Percentiles rank a stretch among this genome's conserved stretches.
Evolutionary conservation across 371 early-diverging fungal genomes (phyloP).

Genomic region (Lichtheimia ornata): DNA sequence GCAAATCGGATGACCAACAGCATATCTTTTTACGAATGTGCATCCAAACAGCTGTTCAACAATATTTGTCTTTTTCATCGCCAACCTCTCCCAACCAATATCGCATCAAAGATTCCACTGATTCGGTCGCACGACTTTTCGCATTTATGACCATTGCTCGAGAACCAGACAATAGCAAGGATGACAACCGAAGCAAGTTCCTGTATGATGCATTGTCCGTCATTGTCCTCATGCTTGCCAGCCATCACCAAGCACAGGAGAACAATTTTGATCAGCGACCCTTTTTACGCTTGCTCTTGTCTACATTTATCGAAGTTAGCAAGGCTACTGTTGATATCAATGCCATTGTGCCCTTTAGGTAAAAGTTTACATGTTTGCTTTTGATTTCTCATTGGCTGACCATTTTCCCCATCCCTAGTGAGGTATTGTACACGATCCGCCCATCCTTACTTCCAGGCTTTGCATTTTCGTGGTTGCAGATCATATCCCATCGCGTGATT

Average conservation of each 20-base stretch:
- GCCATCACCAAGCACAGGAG: slow-evolving; percentile 78
- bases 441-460: slow-evolving; percentile 92
- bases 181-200: slow-evolving; percentile 59
- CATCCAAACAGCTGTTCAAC: slow-evolving; percentile 79
- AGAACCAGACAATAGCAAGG: slow-evolving; percentile 39
- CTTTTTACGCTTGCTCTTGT: slow-evolving; percentile 87
- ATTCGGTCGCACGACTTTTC: slow-evolving; percentile 80
- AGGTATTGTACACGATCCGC: slow-evolving; percentile 82
- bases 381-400: neutral
- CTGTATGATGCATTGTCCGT: slow-evolving; percentile 81
- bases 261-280: slow-evolving; percentile 88
- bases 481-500: slow-evolving; percentile 88
- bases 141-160: slow-evolving; percentile 51
- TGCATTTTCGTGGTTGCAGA: slow-evolving; percentile 92
- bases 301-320: slow-evolving; percentile 81
- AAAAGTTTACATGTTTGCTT: neutral
- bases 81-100: slow-evolving; percentile 37
- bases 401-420: slow-evolving; percentile 35
- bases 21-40: slow-evolving; percentile 87
- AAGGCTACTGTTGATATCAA: slow-evolving; percentile 40
- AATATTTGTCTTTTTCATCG: slow-evolving; percentile 58
- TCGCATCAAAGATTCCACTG: slow-evolving; percentile 70
- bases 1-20: slow-evolving; percentile 62
- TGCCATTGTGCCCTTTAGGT: slow-evolving; percentile 36
- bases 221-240: slow-evolving; percentile 79